These are phyloP conservation scores for Lasiosphaeria ovina DNA, from an alignment of 495 filamentous ascomycete genomes.

Conservation along the genomic window DNA sequence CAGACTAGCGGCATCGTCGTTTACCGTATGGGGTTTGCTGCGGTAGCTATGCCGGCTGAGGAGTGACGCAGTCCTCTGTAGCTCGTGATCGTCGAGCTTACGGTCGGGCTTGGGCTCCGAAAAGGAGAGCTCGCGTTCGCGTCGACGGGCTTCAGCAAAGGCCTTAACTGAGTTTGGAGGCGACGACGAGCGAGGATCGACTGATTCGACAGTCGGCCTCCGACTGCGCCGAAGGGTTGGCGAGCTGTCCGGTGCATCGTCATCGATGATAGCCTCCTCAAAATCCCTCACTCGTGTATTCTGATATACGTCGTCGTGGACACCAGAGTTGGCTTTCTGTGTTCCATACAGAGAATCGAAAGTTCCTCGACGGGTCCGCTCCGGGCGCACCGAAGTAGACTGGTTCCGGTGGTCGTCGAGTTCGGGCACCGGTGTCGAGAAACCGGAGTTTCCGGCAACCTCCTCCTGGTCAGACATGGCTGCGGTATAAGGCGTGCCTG, in stretches of 20 bases:
- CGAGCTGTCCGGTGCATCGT: constrained; percentile 55
- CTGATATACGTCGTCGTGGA: constrained; percentile 28
- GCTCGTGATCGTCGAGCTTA: constrained; percentile 53
- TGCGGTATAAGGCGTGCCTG: constrained; percentile 6
- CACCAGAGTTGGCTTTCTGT: constrained; percentile 40
- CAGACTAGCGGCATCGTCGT: constrained; percentile 47
- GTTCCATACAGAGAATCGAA: constrained; percentile 52
- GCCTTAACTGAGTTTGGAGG: constrained; percentile 97
- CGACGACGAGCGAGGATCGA: constrained; percentile 64
- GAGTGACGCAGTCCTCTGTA: constrained; percentile 71
- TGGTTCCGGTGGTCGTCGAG: constrained; percentile 93
- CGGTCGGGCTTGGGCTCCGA: constrained; percentile 39
- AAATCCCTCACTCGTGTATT: constrained; percentile 46
- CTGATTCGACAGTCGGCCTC: constrained; percentile 46
- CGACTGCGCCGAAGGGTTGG: constrained; percentile 39
- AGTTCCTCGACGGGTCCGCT: constrained; percentile 54
- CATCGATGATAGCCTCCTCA: constrained; percentile 82
- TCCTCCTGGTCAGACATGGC: constrained; percentile 61
- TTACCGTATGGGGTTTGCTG: constrained; percentile 45
- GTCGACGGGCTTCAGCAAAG: constrained; percentile 75
- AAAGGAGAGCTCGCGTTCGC: constrained; percentile 55
- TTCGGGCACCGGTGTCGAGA: constrained; percentile 79
- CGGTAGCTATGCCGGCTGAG: constrained; percentile 56
- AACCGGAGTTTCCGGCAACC: constrained; percentile 44
- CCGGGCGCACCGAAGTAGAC: constrained; percentile 56